Conservation (phyloP, 1,284 basidiomycete genomes). For the Ceratobasidium sp. region DNA sequence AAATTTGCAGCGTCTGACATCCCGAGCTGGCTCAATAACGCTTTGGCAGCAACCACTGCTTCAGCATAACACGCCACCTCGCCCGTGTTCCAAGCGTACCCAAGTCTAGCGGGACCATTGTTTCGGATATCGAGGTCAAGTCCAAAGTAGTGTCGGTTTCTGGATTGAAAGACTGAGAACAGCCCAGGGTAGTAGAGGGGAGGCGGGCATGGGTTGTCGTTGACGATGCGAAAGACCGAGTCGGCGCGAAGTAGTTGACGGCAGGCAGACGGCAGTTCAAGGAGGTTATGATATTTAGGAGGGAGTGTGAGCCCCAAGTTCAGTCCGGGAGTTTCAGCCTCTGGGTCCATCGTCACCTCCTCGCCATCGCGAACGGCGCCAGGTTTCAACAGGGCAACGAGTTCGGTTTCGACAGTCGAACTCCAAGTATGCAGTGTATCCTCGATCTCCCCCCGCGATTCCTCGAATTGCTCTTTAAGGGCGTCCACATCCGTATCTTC, state of each 20-base stretch:
- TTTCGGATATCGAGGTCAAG: not conserved
- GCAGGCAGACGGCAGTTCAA: not conserved
- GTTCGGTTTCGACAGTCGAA: not conserved
- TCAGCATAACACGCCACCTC: not conserved
- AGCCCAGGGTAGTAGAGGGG: constrained; percentile 1
- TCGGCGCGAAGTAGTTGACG: constrained; percentile 8
- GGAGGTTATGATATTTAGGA: not conserved
- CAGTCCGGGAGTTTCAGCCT: not conserved
- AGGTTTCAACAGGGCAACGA: not conserved
- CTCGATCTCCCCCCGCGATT: not conserved
- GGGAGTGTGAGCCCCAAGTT: not conserved
- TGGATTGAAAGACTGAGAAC: not conserved
- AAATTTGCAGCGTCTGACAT: not conserved
- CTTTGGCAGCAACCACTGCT: not conserved
- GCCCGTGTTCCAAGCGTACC: not conserved
- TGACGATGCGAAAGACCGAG: not conserved
- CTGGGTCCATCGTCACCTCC: not conserved
- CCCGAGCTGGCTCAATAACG: not conserved
- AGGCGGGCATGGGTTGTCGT: not conserved
- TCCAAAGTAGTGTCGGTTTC: not conserved
- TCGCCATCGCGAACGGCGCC: not conserved
- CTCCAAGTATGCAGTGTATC: not conserved
- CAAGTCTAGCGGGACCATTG: not conserved
- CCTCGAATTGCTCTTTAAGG: not conserved
- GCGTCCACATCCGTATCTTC: not conserved